phyloP scores from a whole-genome alignment of 345 rosid genomes.

The Salix arbutifolia region DNA sequence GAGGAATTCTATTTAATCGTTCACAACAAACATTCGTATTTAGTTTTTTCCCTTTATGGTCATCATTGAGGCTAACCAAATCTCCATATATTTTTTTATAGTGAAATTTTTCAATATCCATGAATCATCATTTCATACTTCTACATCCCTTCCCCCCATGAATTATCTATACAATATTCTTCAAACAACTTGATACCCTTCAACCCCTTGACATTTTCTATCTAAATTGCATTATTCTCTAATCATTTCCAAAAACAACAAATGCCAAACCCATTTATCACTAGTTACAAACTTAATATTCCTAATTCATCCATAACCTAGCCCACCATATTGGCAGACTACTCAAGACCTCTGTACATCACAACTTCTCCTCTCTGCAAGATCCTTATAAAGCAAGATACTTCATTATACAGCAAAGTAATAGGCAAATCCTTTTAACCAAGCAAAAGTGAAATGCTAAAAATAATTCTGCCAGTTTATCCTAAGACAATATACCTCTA shows the following conservation, averaged over 20 bases:
- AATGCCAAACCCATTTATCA: not conserved
- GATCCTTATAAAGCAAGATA: slow-evolving; percentile 6
- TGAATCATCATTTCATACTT: too few species aligned
- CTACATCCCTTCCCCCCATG: not conserved
- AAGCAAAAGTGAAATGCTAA: slow-evolving; percentile 15
- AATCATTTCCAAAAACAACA: not conserved
- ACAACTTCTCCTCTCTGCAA: not conserved
- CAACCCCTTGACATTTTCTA: not conserved
- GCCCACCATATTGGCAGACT: not conserved
- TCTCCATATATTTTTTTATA: too few species aligned
- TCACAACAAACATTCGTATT: too few species aligned
- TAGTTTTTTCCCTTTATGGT: too few species aligned
- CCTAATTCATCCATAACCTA: not conserved
- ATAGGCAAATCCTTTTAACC: not conserved
- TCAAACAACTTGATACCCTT: not conserved
- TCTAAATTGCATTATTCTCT: not conserved
- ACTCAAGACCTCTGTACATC: not conserved
- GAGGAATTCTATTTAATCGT: too few species aligned
- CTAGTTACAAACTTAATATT: not conserved
- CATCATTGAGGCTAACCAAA: too few species aligned
- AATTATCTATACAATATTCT: not conserved
- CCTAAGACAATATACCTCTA: slow-evolving; percentile 55
- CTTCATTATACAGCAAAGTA: not conserved
- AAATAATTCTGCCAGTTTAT: slow-evolving; percentile 6
- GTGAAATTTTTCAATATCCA: too few species aligned